phyloP scores from a whole-genome alignment of 2,329 filamentous ascomycete species.

The Ophiostoma piceae region DNA sequence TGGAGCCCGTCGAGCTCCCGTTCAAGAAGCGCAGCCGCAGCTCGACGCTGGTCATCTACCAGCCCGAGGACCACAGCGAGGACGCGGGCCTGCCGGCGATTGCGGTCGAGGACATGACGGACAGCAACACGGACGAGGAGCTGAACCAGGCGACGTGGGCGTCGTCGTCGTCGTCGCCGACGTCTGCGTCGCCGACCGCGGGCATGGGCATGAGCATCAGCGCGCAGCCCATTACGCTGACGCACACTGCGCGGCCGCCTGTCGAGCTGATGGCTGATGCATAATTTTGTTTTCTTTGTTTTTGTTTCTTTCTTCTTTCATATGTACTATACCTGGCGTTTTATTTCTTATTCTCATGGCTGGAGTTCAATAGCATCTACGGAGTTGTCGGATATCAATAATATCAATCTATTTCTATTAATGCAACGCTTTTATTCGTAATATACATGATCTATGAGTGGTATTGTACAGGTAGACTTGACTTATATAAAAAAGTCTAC shows the following conservation, averaged over 20 bases:
- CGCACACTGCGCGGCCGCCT: slow-evolving; percentile 58
- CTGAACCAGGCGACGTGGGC: slow-evolving; percentile 19
- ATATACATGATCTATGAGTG: slow-evolving; percentile 13
- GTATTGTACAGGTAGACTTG: background rate
- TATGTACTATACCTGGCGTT: slow-evolving; percentile 18
- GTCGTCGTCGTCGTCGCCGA: slow-evolving; percentile 1
- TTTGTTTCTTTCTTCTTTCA: background rate
- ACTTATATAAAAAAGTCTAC: background rate
- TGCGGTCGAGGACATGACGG: slow-evolving; percentile 62
- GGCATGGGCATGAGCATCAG: slow-evolving; percentile 25
- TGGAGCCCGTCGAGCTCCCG: slow-evolving; percentile 32
- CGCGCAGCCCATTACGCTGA: slow-evolving; percentile 41
- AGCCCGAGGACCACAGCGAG: slow-evolving; percentile 51
- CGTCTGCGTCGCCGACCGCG: background rate
- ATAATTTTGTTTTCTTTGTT: slow-evolving; percentile 20
- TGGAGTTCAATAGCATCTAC: slow-evolving; percentile 6
- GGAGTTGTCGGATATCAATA: background rate
- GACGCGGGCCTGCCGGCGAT: slow-evolving; percentile 58
- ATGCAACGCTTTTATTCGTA: slow-evolving; percentile 4
- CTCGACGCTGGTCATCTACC: slow-evolving; percentile 58
- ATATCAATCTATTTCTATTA: background rate
- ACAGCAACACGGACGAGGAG: slow-evolving; percentile 50
- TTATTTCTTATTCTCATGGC: background rate
- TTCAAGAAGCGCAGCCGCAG: slow-evolving; percentile 49
- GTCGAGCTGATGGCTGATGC: slow-evolving; percentile 57